phyloP scores from a whole-genome alignment of 352 stramenopile genomes.

The Phytophthora cajani region DNA sequence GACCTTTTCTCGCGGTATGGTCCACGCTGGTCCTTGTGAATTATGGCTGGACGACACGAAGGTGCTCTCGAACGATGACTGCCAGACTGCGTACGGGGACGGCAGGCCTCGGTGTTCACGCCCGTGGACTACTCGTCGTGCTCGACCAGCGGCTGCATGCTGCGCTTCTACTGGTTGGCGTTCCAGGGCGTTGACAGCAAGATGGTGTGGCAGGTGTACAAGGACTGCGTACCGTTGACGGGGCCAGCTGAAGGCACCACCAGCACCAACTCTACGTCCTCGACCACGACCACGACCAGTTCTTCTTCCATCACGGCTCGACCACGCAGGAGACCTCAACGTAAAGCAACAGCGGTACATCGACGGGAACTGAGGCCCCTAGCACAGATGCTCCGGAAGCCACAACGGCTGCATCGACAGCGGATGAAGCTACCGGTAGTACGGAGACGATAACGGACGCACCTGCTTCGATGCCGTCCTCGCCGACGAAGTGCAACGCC shows the following conservation, averaged over 20 bases:
- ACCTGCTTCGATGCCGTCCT: conserved; percentile 19
- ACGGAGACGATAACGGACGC: conserved; percentile 11
- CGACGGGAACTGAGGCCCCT: conserved; percentile 6
- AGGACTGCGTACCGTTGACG: conserved; percentile 33
- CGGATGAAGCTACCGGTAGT: conserved; percentile 3
- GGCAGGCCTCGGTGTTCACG: conserved; percentile 30
- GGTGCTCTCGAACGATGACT: conserved; percentile 39
- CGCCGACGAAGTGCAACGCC: conserved; percentile 24
- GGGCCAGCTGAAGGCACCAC: conserved; percentile 18
- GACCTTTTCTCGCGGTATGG: conserved; percentile 34
- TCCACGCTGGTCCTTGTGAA: conserved; percentile 30
- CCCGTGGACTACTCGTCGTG: conserved; percentile 43
- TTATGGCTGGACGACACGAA: conserved; percentile 32
- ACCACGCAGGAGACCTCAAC: conserved; percentile 1
- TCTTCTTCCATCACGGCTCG: conserved; percentile 5
- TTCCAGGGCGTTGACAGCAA: conserved; percentile 33
- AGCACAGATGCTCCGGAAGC: conserved; percentile 15
- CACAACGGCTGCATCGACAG: background rate
- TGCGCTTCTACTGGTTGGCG: conserved; percentile 41
- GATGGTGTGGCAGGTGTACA: conserved; percentile 41
- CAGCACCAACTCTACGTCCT: conserved; percentile 29
- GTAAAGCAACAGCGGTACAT: conserved; percentile 15
- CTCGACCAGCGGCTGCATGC: conserved; percentile 31
- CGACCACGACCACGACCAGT: conserved; percentile 7
- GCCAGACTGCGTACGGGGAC: conserved; percentile 31